Evolutionary conservation across 805 yeast species (phyloP).

Genomic region (Scheffersomyces amazonensis): DNA sequence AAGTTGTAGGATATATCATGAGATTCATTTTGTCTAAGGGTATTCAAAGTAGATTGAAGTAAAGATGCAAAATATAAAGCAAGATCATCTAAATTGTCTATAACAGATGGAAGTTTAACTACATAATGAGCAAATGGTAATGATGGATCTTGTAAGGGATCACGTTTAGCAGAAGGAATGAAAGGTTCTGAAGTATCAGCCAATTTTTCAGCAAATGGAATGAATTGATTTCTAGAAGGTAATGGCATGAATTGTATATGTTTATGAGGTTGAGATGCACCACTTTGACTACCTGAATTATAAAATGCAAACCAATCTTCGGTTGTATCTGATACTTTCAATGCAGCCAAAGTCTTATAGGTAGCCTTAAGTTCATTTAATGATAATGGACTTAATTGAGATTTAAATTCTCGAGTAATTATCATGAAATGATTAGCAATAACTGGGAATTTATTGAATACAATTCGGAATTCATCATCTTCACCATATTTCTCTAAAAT

Average conservation of each 20-base stretch:
- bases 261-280: slow-evolving; percentile 94
- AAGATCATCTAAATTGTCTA: slow-evolving; percentile 45
- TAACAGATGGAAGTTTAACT: slow-evolving; percentile 50
- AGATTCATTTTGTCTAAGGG: slow-evolving; percentile 50
- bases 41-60: slow-evolving; percentile 67
- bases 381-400: slow-evolving; percentile 69
- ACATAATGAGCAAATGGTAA: slow-evolving; percentile 81
- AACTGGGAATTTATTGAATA: slow-evolving; percentile 86
- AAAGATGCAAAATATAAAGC: slow-evolving; percentile 70
- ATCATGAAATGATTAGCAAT: slow-evolving; percentile 74
- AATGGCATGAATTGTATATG: slow-evolving; percentile 83
- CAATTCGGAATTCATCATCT: slow-evolving; percentile 52
- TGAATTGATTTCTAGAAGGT: slow-evolving; percentile 48
- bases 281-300: slow-evolving; percentile 85
- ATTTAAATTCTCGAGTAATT: slow-evolving; percentile 69
- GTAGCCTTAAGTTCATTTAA: slow-evolving; percentile 67
- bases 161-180: slow-evolving; percentile 42
- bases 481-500: slow-evolving; percentile 52
- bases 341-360: slow-evolving; percentile 48
- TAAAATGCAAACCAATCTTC: slow-evolving; percentile 74
- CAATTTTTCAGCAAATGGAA: slow-evolving; percentile 53
- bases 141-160: slow-evolving; percentile 60
- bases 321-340: slow-evolving; percentile 36
- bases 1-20: slow-evolving; percentile 71
- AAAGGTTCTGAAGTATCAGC: slow-evolving; percentile 45